These are phyloP conservation scores for Nemania sp. DNA, from an alignment of 2,329 filamentous ascomycete genomes.

Conservation along the genomic window DNA sequence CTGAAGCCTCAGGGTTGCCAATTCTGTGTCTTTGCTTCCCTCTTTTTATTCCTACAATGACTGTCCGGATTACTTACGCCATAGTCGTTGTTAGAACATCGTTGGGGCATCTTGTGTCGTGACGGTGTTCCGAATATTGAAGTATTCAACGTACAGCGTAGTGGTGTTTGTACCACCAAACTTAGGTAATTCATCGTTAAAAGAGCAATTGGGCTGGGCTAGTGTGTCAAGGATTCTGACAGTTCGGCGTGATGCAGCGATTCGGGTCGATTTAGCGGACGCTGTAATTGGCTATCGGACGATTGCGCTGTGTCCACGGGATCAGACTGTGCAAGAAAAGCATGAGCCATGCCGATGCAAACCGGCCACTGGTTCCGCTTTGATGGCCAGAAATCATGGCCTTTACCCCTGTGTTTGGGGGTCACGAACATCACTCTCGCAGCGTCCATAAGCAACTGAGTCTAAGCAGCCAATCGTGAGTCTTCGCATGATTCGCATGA, in stretches of 20 bases:
- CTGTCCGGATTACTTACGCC: no score
- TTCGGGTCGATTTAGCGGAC: background rate
- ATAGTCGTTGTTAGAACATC: no score
- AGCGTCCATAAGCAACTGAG: conserved; percentile 8
- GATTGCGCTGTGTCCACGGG: conserved; percentile 20
- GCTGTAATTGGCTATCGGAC: conserved; percentile 6
- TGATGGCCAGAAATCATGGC: background rate
- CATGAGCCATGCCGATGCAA: conserved; percentile 30
- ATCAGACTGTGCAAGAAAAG: conserved; percentile 6
- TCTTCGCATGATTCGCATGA: conserved; percentile 1
- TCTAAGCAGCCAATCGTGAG: conserved; percentile 10
- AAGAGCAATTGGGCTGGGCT: no score
- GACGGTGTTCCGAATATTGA: no score
- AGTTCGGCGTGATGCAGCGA: background rate
- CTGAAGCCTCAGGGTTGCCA: no score
- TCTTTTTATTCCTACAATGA: no score
- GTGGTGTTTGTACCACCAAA: no score
- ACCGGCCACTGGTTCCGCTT: conserved; percentile 19
- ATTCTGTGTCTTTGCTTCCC: no score
- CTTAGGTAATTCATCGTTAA: no score
- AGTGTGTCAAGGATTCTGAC: background rate
- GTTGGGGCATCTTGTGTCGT: no score
- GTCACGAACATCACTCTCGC: conserved; percentile 9
- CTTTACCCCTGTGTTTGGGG: no score
- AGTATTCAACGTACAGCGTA: no score